Percentiles rank a stretch among this genome's conserved stretches.
phyloP scores from a whole-genome alignment of 176 grass and related monocot genomes.

The bread wheat (Triticum aestivum) region IWGSC_CS_RefSeq_v2.1 NC_057804.1:485456723-485457222 shows the following conservation, averaged over 20 bases:
- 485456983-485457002: constrained; percentile 37
- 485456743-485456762: no score
- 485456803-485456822: constrained; percentile 21
- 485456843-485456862: constrained; percentile 44
- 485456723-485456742: no score
- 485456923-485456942: constrained; percentile 66
- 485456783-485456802: no score
- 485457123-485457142: not conserved
- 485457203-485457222: constrained; percentile 10
- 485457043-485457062: constrained; percentile 10
- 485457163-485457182: not conserved
- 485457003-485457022: constrained; percentile 26
- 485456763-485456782: no score
- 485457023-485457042: constrained; percentile 4
- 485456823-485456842: not conserved
- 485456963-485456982: constrained; percentile 81
- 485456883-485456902: constrained; percentile 64
- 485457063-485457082: not conserved
- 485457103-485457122: constrained; percentile 9
- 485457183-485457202: not conserved
- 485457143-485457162: constrained; percentile 1
- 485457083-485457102: not conserved
- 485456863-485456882: constrained; percentile 44
- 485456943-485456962: constrained; percentile 86
- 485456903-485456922: constrained; percentile 98